Evolutionary conservation across 352 stramenopile genomes (phyloP).

Genomic region (Pythium plurisporium): DNA sequence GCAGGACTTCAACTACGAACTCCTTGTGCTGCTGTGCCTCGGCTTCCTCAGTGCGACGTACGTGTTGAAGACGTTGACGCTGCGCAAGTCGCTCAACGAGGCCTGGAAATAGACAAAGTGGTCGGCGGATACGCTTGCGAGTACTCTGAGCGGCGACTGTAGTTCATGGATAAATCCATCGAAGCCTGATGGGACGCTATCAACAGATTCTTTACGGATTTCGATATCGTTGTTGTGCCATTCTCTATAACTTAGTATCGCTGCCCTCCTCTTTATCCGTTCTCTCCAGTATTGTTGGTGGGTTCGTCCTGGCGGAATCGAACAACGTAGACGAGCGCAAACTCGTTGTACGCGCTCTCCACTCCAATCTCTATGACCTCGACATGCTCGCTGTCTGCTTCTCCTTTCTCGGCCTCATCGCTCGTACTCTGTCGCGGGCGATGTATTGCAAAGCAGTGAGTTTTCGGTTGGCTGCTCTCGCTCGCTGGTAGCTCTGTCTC

Average conservation of each 20-base stretch:
- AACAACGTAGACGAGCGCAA: slow-evolving; percentile 66
- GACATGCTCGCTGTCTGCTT: slow-evolving; percentile 14
- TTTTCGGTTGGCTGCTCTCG: slow-evolving; percentile 48
- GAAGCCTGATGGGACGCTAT: too few relatives aligned
- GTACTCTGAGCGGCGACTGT: too few relatives aligned
- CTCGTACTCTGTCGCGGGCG: not conserved
- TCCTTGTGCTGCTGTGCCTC: slow-evolving; percentile 90
- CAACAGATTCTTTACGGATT: not conserved
- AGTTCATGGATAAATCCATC: too few relatives aligned
- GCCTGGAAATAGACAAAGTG: slow-evolving; percentile 66
- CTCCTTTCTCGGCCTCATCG: not conserved
- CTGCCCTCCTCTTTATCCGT: not conserved
- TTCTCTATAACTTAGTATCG: slow-evolving; percentile 17
- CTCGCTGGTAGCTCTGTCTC: slow-evolving; percentile 32
- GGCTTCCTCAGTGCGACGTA: slow-evolving; percentile 81
- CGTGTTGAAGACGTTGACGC: slow-evolving; percentile 53
- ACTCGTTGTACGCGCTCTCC: slow-evolving; percentile 61
- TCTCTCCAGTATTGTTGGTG: not conserved
- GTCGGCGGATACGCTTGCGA: not conserved
- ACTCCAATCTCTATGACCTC: slow-evolving; percentile 68
- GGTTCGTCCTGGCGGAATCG: slow-evolving; percentile 21
- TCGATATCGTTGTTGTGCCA: not conserved
- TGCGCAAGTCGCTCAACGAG: slow-evolving; percentile 73
- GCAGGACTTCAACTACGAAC: slow-evolving; percentile 93
- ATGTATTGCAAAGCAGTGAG: slow-evolving; percentile 42